Percentiles rank a stretch among this genome's conserved stretches.
These are phyloP conservation scores for Stemphylium beticola DNA, from an alignment of 2,329 filamentous ascomycete species.

Conservation along the genomic window DNA sequence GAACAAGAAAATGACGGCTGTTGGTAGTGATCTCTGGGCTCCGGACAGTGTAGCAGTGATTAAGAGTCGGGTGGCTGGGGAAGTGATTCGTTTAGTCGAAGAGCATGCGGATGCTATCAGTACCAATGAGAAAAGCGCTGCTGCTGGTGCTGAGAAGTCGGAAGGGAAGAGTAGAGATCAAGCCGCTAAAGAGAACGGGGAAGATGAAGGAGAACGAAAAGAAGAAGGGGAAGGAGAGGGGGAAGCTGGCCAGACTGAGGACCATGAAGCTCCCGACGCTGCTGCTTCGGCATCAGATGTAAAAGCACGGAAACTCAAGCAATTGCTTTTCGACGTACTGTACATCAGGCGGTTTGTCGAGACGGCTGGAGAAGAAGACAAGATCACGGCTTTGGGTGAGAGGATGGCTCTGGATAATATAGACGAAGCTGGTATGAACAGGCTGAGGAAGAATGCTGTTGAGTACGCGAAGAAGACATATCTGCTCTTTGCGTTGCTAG, in stretches of 20 bases:
- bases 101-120: constrained; percentile 46
- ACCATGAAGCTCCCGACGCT: constrained; percentile 6
- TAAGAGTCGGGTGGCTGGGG: constrained; percentile 63
- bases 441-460: constrained; percentile 66
- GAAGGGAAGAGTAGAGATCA: constrained; percentile 4
- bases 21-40: constrained; percentile 84
- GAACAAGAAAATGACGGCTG: constrained; percentile 69
- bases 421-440: constrained; percentile 57
- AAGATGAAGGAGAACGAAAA: neutral
- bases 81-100: constrained; percentile 52
- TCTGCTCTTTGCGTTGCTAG: constrained; percentile 79
- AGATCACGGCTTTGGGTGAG: constrained; percentile 18
- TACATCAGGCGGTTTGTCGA: constrained; percentile 50
- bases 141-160: constrained; percentile 2
- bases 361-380: constrained; percentile 6
- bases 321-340: constrained; percentile 52
- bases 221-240: constrained; percentile 1
- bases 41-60: constrained; percentile 67
- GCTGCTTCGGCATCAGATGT: constrained; percentile 21
- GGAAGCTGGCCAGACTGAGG: neutral
- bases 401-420: constrained; percentile 55
- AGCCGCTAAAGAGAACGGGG: neutral
- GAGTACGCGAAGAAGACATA: constrained; percentile 86
- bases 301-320: constrained; percentile 40
- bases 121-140: constrained; percentile 10